These are phyloP conservation scores for Carex sylvatica DNA, from an alignment of 202 grass and related monocot species.

Conservation along the genomic window DNA sequence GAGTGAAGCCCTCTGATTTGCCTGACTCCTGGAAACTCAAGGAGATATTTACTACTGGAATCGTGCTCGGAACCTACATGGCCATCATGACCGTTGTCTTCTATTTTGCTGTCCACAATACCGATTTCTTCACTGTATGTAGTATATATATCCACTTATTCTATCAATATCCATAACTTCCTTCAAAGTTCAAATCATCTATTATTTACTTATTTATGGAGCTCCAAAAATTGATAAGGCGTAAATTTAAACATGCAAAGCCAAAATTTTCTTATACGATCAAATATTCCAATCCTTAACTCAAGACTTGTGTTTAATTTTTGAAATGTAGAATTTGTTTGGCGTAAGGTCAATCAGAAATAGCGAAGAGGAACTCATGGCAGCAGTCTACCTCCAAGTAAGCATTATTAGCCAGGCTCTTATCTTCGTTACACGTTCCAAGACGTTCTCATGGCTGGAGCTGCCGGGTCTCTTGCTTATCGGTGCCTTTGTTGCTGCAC, in stretches of 20 bases:
- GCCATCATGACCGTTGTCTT: conserved; percentile 74
- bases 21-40: conserved; percentile 90
- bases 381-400: conserved; percentile 50
- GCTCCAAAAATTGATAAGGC: neutral
- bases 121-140: conserved; percentile 56
- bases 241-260: neutral
- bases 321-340: conserved; percentile 33
- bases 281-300: neutral
- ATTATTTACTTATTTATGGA: neutral
- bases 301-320: neutral
- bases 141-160: conserved; percentile 5
- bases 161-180: neutral
- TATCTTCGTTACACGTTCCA: conserved; percentile 50
- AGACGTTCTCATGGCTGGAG: conserved; percentile 66
- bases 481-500: conserved; percentile 59
- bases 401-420: conserved; percentile 50
- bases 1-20: conserved; percentile 64
- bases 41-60: conserved; percentile 83
- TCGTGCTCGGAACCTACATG: conserved; percentile 88
- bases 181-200: neutral
- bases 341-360: conserved; percentile 57
- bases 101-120: conserved; percentile 65
- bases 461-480: conserved; percentile 54
- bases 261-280: neutral
- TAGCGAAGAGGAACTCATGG: conserved; percentile 34